These are phyloP conservation scores for Chaetothyriales sp. DNA, from an alignment of 2,329 filamentous ascomycete genomes.

Conservation along the genomic window DNA sequence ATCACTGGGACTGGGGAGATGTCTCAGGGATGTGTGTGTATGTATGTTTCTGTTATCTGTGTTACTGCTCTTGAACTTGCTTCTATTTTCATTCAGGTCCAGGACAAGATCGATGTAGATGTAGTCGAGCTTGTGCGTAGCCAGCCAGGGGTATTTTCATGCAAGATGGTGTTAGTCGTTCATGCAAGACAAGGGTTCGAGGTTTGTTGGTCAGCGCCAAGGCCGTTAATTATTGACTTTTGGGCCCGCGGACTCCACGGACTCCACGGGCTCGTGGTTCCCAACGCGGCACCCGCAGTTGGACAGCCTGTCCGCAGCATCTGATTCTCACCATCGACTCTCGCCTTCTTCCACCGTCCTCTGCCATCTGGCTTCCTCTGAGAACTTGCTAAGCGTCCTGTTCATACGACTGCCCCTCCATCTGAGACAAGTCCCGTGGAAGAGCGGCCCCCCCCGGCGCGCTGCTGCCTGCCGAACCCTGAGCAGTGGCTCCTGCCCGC, in stretches of 20 bases:
- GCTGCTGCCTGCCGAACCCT: not conserved
- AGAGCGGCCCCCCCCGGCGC: not conserved
- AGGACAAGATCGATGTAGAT: not conserved
- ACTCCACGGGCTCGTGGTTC: no score
- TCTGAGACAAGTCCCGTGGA: not conserved
- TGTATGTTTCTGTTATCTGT: not conserved
- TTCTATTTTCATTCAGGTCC: not conserved
- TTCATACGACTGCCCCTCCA: not conserved
- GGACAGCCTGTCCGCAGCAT: not conserved
- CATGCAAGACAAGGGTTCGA: no score
- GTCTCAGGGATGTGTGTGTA: not conserved
- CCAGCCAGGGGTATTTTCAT: no score
- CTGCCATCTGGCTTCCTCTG: not conserved
- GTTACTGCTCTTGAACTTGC: not conserved
- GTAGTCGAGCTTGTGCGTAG: not conserved
- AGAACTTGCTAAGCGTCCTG: not conserved
- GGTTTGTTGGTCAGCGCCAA: no score
- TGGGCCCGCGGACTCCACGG: no score
- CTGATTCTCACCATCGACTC: not conserved
- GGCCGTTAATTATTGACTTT: no score
- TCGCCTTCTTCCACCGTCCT: not conserved
- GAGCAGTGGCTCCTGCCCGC: constrained; percentile 8
- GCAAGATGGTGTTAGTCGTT: no score
- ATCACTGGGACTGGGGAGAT: not conserved
- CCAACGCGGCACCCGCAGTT: not conserved